A percentile compares a stretch with the other conserved stretches of the same genome.
phyloP scores from a whole-genome alignment of 2,329 filamentous ascomycete species.

The Cucurbitaria berberidis region DNA sequence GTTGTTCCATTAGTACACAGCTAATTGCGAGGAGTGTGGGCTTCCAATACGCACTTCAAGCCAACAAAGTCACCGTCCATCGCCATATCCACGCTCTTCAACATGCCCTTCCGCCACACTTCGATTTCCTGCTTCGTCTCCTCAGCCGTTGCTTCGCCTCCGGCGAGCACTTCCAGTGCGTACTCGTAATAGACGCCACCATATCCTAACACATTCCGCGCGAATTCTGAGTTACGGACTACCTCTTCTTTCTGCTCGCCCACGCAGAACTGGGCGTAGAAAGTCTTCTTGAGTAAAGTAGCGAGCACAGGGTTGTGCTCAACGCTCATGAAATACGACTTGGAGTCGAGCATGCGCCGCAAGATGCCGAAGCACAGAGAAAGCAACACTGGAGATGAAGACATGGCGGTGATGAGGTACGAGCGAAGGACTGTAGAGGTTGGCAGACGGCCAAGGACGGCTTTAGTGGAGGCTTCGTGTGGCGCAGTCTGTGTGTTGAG shows the following conservation, averaged over 20 bases:
- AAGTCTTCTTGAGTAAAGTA: slow-evolving; percentile 76
- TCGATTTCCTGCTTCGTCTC: slow-evolving; percentile 67
- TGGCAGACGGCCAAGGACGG: slow-evolving; percentile 68
- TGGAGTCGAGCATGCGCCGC: slow-evolving; percentile 71
- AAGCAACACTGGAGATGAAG: slow-evolving; percentile 73
- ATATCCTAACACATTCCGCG: slow-evolving; percentile 77
- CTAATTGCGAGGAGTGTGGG: neutral
- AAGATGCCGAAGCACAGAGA: slow-evolving; percentile 72
- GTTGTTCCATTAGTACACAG: slow-evolving; percentile 20
- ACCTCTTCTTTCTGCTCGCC: slow-evolving; percentile 77
- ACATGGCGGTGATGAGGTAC: slow-evolving; percentile 71
- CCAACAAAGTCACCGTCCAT: slow-evolving; percentile 61
- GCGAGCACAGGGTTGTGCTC: slow-evolving; percentile 76
- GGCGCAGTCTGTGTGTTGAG: slow-evolving; percentile 21
- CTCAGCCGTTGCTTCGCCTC: slow-evolving; percentile 59
- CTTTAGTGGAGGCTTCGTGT: slow-evolving; percentile 18
- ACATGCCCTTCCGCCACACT: slow-evolving; percentile 75
- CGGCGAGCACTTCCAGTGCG: slow-evolving; percentile 78
- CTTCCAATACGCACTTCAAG: slow-evolving; percentile 52
- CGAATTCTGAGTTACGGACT: slow-evolving; percentile 62
- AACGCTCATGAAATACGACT: slow-evolving; percentile 70
- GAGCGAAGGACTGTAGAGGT: slow-evolving; percentile 71
- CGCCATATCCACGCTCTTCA: slow-evolving; percentile 70
- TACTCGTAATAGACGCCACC: slow-evolving; percentile 85
- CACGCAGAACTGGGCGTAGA: slow-evolving; percentile 91